These are phyloP conservation scores for Pythium grandisporangium DNA, from an alignment of 352 stramenopile species.

Conservation along the genomic window DNA sequence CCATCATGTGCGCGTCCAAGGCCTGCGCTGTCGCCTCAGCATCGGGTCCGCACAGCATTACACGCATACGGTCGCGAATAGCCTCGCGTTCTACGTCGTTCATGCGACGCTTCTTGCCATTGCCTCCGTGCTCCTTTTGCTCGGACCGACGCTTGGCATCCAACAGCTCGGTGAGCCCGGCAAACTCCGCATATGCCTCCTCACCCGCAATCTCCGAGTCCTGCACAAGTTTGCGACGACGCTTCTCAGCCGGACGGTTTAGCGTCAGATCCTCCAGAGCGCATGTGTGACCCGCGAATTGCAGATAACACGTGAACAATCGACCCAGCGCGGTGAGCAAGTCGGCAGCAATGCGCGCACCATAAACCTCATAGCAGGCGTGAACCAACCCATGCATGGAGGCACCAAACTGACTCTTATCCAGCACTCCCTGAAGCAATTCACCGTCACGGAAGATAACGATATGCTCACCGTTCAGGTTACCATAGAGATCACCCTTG, in stretches of 20 bases:
- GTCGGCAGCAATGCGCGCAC: slow-evolving; percentile 71
- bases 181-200: slow-evolving; percentile 82
- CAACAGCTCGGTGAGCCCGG: slow-evolving; percentile 59
- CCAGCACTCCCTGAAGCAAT: slow-evolving; percentile 95
- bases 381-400: slow-evolving; percentile 98
- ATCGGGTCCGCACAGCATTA: slow-evolving; percentile 59
- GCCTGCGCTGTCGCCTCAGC: slow-evolving; percentile 67
- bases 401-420: slow-evolving; percentile 98
- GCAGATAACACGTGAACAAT: slow-evolving; percentile 97
- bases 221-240: slow-evolving; percentile 84
- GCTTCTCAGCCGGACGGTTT: slow-evolving; percentile 88
- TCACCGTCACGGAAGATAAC: slow-evolving; percentile 96
- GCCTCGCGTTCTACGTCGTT: slow-evolving; percentile 64
- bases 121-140: slow-evolving; percentile 19
- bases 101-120: slow-evolving; percentile 73
- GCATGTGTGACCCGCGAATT: slow-evolving; percentile 98
- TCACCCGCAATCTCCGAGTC: slow-evolving; percentile 74
- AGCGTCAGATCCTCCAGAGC: slow-evolving; percentile 98
- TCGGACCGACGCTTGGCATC: slow-evolving; percentile 53
- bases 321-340: slow-evolving; percentile 79
- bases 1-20: slow-evolving; percentile 87
- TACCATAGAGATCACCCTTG: slow-evolving; percentile 92
- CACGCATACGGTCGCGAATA: slow-evolving; percentile 73
- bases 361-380: slow-evolving; percentile 91
- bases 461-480: slow-evolving; percentile 92